Conservation (phyloP, 2,329 filamentous ascomycete genomes). For the Sordariomycetes sp. region DNA sequence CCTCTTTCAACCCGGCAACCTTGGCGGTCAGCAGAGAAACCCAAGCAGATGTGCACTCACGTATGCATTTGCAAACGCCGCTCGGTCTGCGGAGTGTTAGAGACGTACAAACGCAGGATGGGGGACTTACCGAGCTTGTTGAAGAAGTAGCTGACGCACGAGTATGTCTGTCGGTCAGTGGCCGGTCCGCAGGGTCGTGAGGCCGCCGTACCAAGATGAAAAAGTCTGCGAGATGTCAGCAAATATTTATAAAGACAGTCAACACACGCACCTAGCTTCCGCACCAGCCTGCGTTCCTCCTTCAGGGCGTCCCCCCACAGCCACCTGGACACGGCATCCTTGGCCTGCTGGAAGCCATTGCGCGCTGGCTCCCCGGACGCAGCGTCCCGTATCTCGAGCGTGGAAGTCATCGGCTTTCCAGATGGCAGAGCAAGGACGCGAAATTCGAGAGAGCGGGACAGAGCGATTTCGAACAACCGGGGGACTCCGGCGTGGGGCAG, state of each 20-base stretch:
- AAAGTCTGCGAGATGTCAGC: slow-evolving; percentile 13
- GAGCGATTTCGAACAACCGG: background rate
- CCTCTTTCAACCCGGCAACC: slow-evolving; percentile 33
- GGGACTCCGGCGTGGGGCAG: background rate
- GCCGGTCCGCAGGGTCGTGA: background rate
- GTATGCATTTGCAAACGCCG: slow-evolving; percentile 29
- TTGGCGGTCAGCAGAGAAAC: background rate
- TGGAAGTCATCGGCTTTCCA: background rate
- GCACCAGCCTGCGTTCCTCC: slow-evolving; percentile 17
- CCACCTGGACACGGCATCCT: background rate
- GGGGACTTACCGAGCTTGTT: slow-evolving; percentile 23
- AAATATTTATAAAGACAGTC: background rate
- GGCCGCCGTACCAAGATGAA: slow-evolving; percentile 15
- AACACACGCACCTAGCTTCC: slow-evolving; percentile 14
- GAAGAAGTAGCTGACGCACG: slow-evolving; percentile 23
- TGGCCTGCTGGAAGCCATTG: background rate
- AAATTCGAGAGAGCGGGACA: background rate
- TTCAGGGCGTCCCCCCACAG: slow-evolving; percentile 6
- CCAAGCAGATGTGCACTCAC: slow-evolving; percentile 2
- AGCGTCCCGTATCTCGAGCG: background rate
- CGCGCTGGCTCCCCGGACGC: background rate
- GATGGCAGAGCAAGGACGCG: background rate
- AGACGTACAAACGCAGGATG: background rate
- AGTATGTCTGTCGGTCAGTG: slow-evolving; percentile 17
- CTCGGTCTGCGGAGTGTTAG: slow-evolving; percentile 8